A percentile compares a stretch with the other conserved stretches of the same genome.
These are phyloP conservation scores for Glutinoglossum americanum DNA, from an alignment of 495 filamentous ascomycete species.

Conservation along the genomic window DNA sequence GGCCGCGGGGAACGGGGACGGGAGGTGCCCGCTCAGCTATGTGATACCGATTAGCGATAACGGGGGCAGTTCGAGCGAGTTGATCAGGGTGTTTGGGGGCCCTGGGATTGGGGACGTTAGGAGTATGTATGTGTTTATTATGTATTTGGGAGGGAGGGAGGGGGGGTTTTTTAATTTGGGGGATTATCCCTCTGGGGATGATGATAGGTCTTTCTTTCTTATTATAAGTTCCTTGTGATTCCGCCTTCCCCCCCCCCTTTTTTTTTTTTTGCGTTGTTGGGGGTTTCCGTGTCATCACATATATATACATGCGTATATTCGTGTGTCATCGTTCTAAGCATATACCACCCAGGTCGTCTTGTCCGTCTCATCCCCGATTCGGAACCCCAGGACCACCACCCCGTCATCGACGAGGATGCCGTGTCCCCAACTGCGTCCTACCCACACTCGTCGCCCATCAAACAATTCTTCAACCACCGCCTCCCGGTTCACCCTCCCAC, in stretches of 20 bases:
- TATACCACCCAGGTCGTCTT: constrained; percentile 38
- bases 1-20: constrained; percentile 44
- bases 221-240: no score
- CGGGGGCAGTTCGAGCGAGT: constrained; percentile 74
- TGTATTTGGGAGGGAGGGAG: no score
- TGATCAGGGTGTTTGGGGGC: constrained; percentile 82
- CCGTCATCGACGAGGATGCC: constrained; percentile 10
- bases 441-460: constrained; percentile 37
- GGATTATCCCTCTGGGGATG: no score
- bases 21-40: constrained; percentile 49
- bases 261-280: background rate
- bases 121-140: no score
- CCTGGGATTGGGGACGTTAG: constrained; percentile 83
- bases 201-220: no score
- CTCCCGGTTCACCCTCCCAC: constrained; percentile 33
- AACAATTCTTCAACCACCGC: constrained; percentile 66
- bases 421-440: constrained; percentile 18
- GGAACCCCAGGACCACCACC: background rate
- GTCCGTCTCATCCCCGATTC: constrained; percentile 65
- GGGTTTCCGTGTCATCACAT: background rate
- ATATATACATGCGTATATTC: background rate
- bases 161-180: background rate
- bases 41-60: constrained; percentile 92
- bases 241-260: no score
- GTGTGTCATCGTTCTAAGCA: background rate